Conservation (phyloP, 805 yeast genomes). For the Candida insectalens region DNA sequence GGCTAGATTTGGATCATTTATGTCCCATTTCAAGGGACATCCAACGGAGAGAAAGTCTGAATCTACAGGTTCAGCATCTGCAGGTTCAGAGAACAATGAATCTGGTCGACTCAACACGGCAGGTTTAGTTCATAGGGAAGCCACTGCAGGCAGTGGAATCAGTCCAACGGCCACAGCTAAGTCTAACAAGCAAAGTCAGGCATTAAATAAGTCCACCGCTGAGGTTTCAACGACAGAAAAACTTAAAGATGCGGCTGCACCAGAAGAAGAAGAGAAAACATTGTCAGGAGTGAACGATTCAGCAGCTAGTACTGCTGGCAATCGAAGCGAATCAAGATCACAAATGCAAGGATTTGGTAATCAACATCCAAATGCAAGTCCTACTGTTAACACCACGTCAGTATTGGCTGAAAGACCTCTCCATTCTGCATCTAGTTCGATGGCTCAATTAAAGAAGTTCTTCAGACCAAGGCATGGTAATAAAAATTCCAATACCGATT, state of each 20-base stretch:
- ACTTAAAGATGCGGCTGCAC: not conserved
- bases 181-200: conserved; percentile 17
- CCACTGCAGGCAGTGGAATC: not conserved
- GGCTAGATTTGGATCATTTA: conserved; percentile 2
- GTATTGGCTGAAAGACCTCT: conserved; percentile 2
- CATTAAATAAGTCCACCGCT: not conserved
- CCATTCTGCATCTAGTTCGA: conserved; percentile 24
- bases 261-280: not conserved
- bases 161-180: conserved; percentile 8
- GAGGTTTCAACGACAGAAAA: not conserved
- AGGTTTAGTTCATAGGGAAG: not conserved
- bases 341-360: conserved; percentile 2
- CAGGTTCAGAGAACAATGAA: too few species aligned
- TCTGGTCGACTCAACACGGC: too few species aligned
- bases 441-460: conserved; percentile 65
- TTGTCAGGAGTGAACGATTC: not conserved
- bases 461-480: conserved; percentile 43
- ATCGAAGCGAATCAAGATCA: not conserved
- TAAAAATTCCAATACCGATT: not conserved
- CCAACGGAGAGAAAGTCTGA: too few species aligned
- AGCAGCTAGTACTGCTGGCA: conserved; percentile 2
- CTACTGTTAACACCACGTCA: conserved; percentile 2
- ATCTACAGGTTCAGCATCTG: too few species aligned
- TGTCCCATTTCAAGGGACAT: conserved; percentile 1
- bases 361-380: conserved; percentile 2